A percentile compares a stretch with the other conserved stretches of the same genome.
phyloP scores from a whole-genome alignment of 257 asterid species.

The Nicotiana benthamiana region DNA sequence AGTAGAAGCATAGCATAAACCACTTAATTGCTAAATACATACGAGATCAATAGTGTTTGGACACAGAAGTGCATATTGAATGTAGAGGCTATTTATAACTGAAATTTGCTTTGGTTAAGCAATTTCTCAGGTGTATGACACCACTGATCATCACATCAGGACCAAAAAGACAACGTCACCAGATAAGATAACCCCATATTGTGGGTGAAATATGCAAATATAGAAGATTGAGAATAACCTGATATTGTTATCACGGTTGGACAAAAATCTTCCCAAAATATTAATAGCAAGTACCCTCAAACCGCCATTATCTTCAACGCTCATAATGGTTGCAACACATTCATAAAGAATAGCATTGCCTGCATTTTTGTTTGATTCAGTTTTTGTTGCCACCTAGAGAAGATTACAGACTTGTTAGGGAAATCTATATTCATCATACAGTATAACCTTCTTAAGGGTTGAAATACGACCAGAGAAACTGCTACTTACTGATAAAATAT shows the following conservation, averaged over 20 bases:
- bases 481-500: background rate
- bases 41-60: background rate
- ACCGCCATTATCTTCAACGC: conserved; percentile 93
- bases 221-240: conserved; percentile 38
- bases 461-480: background rate
- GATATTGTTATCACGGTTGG: conserved; percentile 95
- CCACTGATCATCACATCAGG: background rate
- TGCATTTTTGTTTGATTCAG: conserved; percentile 90
- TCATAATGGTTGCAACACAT: conserved; percentile 92
- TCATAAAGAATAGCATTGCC: conserved; percentile 96
- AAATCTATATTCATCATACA: background rate
- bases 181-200: background rate
- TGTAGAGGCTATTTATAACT: background rate
- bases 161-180: background rate
- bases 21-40: background rate
- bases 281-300: conserved; percentile 91
- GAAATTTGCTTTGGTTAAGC: background rate
- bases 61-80: background rate
- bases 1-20: background rate
- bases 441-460: background rate
- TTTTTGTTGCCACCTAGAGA: conserved; percentile 91
- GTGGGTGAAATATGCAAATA: conserved; percentile 1
- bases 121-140: background rate
- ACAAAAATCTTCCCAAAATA: conserved; percentile 95
- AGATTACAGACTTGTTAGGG: conserved; percentile 18